Evolutionary conservation across 495 filamentous ascomycete species (phyloP).

Genomic region (Podospora anserina): DNA sequence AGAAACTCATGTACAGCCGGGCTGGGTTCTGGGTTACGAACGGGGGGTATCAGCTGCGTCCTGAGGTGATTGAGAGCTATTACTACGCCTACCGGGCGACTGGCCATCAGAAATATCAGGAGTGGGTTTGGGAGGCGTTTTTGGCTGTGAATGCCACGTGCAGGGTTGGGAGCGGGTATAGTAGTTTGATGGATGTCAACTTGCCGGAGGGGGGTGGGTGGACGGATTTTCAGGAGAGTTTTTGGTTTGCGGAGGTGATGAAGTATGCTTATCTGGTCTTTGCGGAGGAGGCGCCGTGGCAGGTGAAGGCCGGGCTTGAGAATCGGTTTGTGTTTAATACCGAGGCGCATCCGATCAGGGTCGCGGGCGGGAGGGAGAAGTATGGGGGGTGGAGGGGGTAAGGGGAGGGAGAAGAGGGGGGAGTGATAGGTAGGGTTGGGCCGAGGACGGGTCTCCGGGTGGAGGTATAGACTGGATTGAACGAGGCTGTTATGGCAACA

Average conservation of each 20-base stretch:
- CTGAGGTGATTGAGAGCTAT: constrained; percentile 82
- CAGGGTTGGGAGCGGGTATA: constrained; percentile 63
- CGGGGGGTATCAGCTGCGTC: constrained; percentile 64
- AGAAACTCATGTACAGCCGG: constrained; percentile 57
- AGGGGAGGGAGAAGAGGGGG: background rate
- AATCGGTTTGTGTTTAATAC: constrained; percentile 80
- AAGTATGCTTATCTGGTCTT: constrained; percentile 77
- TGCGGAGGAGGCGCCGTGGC: constrained; percentile 57
- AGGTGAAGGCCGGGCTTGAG: constrained; percentile 54
- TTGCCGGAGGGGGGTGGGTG: constrained; percentile 55
- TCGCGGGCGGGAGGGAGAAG: constrained; percentile 30
- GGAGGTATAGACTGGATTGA: too few relatives aligned
- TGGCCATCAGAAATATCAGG: constrained; percentile 65
- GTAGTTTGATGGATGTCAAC: constrained; percentile 66
- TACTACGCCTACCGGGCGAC: constrained; percentile 87
- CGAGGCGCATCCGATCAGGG: constrained; percentile 74
- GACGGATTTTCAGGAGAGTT: constrained; percentile 77
- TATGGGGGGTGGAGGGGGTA: constrained; percentile 4
- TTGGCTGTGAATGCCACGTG: constrained; percentile 63
- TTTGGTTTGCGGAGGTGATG: constrained; percentile 85
- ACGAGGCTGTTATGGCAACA: too few relatives aligned
- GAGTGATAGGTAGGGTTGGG: background rate
- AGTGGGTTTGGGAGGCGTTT: constrained; percentile 86
- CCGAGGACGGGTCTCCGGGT: too few relatives aligned
- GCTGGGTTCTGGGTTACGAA: constrained; percentile 74